A percentile compares a stretch with the other conserved stretches of the same genome.
Conservation (phyloP, 2,329 filamentous ascomycete genomes). For the Penicillium sp. region DNA sequence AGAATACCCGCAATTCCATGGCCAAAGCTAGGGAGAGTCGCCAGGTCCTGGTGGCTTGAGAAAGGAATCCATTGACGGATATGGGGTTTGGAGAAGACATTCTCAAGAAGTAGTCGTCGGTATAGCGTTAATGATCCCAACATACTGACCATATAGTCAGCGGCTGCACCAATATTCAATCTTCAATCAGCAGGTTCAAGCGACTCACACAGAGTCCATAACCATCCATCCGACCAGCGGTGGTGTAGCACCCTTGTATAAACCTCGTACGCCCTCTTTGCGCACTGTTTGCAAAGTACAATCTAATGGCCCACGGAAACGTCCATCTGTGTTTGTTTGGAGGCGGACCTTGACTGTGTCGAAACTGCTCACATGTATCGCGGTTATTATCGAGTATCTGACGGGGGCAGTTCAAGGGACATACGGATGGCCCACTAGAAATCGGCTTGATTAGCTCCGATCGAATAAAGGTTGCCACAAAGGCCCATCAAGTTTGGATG, state of each 20-base stretch:
- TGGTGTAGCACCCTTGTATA: slow-evolving; percentile 93
- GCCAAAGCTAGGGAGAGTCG: slow-evolving; percentile 66
- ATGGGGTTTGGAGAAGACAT: slow-evolving; percentile 62
- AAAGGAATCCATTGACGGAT: slow-evolving; percentile 37
- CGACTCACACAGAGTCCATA: slow-evolving; percentile 69
- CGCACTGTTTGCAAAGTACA: slow-evolving; percentile 78
- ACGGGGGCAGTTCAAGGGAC: slow-evolving; percentile 19
- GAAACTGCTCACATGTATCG: slow-evolving; percentile 53
- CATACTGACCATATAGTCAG: slow-evolving; percentile 53
- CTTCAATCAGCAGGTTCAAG: background rate
- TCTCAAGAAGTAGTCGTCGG: slow-evolving; percentile 72
- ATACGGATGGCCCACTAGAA: slow-evolving; percentile 56
- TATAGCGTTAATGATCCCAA: slow-evolving; percentile 88
- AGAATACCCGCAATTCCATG: slow-evolving; percentile 84
- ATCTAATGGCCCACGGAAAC: slow-evolving; percentile 80
- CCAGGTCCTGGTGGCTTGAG: slow-evolving; percentile 31
- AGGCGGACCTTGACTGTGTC: slow-evolving; percentile 96
- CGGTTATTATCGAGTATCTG: background rate
- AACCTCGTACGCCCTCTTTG: slow-evolving; percentile 74
- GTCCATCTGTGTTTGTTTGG: slow-evolving; percentile 71
- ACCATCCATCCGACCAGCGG: slow-evolving; percentile 97
- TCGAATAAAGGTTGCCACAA: background rate
- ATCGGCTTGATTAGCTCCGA: background rate
- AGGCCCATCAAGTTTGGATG: background rate
- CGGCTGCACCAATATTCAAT: background rate